Conservation (phyloP, 2,329 filamentous ascomycete genomes). For the Aspergillus melleus region DNA sequence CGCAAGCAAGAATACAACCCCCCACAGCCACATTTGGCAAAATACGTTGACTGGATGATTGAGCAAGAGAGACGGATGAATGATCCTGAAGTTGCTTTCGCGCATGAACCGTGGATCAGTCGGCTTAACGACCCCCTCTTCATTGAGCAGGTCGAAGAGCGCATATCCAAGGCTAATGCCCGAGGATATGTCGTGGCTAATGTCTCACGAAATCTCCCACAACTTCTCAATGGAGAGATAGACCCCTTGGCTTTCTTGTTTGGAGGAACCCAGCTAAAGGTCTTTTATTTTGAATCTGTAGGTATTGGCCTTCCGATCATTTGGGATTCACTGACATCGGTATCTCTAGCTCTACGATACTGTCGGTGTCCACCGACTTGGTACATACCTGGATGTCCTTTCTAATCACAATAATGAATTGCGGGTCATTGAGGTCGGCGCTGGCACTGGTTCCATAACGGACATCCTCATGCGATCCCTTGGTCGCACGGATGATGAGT, state of each 20-base stretch:
- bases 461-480: not conserved
- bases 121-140: constrained; percentile 1
- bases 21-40: constrained; percentile 1
- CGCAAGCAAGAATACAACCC: not conserved
- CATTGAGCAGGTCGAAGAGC: not conserved
- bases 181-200: not conserved
- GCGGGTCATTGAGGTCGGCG: constrained; percentile 17
- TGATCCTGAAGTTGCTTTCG: not conserved
- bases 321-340: not conserved
- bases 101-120: constrained; percentile 1
- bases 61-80: not conserved
- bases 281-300: not conserved
- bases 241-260: not conserved
- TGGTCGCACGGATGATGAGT: not conserved
- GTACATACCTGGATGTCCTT: constrained; percentile 8
- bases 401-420: constrained; percentile 12
- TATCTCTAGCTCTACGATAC: not conserved
- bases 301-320: not conserved
- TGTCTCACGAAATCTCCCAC: not conserved
- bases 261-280: not conserved
- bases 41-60: constrained; percentile 13
- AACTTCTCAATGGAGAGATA: not conserved
- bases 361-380: not conserved
- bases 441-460: constrained; percentile 10
- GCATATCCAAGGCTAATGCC: not conserved